Evolutionary conservation across 2,329 filamentous ascomycete genomes (phyloP), one percentile per base, ranked within the genome.

Genomic region (Epichloe baconii): DNA sequence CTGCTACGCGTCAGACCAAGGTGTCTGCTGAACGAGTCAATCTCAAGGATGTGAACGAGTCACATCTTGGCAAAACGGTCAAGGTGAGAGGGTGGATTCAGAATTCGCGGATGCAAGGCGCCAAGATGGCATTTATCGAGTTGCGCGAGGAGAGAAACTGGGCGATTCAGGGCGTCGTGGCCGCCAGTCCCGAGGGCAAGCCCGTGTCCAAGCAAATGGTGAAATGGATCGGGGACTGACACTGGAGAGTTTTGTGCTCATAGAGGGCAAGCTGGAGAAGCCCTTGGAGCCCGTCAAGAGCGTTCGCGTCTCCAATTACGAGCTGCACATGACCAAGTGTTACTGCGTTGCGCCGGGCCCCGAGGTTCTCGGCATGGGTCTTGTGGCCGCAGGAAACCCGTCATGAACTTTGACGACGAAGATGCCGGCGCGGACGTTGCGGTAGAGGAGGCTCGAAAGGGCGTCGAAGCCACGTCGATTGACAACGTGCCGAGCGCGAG

Each of bases 211-310:
- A 80, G 55, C 84, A 83, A 66, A 97, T 97, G 91, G 87, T 96
- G 65, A 97, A 97, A 72, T 97, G 86, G 80, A 82, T 85, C 47
- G 80, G 79, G 77, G 73, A 43, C 71, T 95, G 58, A 85, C 80
- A 62, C 76, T 84, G 44, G 91, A 96, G 74, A 88, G 85, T 59
- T 89, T 86, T 59, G 82, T 96, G 26, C 73, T 83, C 41, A 82
- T 96, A 54, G 86, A 94, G 62, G 93, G 85, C 57, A 72, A 77
- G 35, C 83, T 97, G 49, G 79, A 89, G 74, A 85, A 85, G 71
- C 86, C 90, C 0, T 77, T 85, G 21, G 88, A 95, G 63, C 86
- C 88, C 3, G 86, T 97, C 66, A 93, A 94, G 71, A 93, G 87
- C 63, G 87, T 87, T 53, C 83, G 81, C 15, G 84, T 97, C 51